Base-by-base conservation (phyloP, 345 rosid species). In the Rubroshorea leprosula region DNA sequence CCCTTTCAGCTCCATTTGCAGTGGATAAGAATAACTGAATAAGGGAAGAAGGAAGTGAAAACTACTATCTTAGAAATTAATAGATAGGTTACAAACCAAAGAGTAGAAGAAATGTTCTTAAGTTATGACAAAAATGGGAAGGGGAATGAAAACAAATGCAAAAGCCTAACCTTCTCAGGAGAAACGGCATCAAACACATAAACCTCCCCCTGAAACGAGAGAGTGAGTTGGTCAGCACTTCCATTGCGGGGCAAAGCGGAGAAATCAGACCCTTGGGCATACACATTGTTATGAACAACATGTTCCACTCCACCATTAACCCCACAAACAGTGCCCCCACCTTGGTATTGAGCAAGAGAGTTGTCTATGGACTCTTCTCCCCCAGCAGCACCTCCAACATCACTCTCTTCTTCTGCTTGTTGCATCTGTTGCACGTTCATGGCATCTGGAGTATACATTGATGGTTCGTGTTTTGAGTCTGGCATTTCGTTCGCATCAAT, bases 121-220 rank as follows among this genome's bases (percentile, higher is more conserved):
- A 35, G 41, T 35, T 6, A 35, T 35, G 12, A 35, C 23, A 41
- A 0, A 5, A 49, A 35, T 44, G 16, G 19, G 10, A 41, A 14
- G 17, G 7, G 1, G 22, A 4, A 3, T 6, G 26, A 54, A 17
- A 31, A 39, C 1, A 4, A 20, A 18, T 51, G 31, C 45, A 25
- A 43, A 13, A 14, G 52, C 46, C 59, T 25, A 56, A 74, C 82
- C 77, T 78, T 78, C 18, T 78, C 77, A 2, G 79, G 75, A 4
- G 79, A 52, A 59, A 78, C 77, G 15, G 72, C 74, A 44, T 74
- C 76, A 48, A 78, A 78, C 11, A 72, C 83, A 55, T 68, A 78
- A 17, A 78, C 83, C 70, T 78, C 77, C 45, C 83, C 83, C 55
- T 74, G 76, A 62, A 78, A 78, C 20, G 83, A 68, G 24, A 78